Base-by-base conservation (phyloP, 2,329 filamentous ascomycete genomes). In the Bimuria novae-zelandiae region DNA sequence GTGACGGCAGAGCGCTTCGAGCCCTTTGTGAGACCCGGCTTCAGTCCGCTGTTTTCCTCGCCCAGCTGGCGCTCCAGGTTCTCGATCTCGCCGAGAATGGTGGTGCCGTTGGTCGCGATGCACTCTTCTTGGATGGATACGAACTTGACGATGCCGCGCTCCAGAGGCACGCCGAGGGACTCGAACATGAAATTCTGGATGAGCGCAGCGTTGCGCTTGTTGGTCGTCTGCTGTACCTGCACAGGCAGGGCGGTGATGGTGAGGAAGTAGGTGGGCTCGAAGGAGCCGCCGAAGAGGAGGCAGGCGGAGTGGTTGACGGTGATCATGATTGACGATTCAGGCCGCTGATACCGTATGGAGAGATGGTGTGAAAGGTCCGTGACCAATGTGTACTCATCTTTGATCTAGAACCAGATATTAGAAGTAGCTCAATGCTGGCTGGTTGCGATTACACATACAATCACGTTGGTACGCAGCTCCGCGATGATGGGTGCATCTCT, bases 231-330 rank as follows among this genome's bases (percentile, higher is more conserved):
- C 55, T 87, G 86, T 52, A 94, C 77, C 59, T 90, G 82, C 10
- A 80, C 80, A 1, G 88, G 81, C 8, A 94, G 79, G 0, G 90
- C 86, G 30, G 83, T 87, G 54, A 96, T 83, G 29, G 84, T 88
- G 65, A 96, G 79, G 54, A 87, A 82, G 68, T 96, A 97, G 17
- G 90, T 89, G 3, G 90, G 88, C 45, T 92, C 88, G 58, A 90
- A 88, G 4, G 85, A 86, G 30, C 87, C 89, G 1, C 84, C 89
- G 55, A 93, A 87, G 50, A 90, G 78, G 62, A 96, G 83, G 66
- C 88, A 89, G 12, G 84, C 82, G 22, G 88, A 86, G 65, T 94
- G 89, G 36, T 88, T 83, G n/a, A 96, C 76, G 1, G 84, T 87
- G 41, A 95, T 84, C 67, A 89, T 84, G 52, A 96, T 86, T 7